Evolutionary conservation across 2,329 filamentous ascomycete species (phyloP).

Genomic region (Calycina marina): DNA sequence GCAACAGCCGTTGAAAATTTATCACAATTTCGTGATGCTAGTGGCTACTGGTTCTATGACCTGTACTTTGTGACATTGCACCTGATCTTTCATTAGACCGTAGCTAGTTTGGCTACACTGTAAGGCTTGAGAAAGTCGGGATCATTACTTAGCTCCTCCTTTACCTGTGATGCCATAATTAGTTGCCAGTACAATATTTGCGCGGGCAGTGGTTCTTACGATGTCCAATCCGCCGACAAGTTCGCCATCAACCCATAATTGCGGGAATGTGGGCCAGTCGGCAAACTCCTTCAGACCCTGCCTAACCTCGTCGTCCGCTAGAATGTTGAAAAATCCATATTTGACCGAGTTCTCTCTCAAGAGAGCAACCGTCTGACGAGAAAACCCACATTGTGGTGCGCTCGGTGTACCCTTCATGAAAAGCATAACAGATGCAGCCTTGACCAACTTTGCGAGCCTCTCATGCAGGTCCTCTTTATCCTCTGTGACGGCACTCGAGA

Average conservation of each 20-base stretch:
- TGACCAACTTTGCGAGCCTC: conserved; percentile 71
- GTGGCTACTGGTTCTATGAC: too few relatives aligned
- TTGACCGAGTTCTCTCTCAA: conserved; percentile 81
- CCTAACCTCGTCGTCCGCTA: conserved; percentile 92
- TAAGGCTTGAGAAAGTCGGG: conserved; percentile 70
- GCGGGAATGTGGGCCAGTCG: conserved; percentile 97
- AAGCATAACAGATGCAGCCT: conserved; percentile 92
- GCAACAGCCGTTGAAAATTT: too few relatives aligned
- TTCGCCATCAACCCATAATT: conserved; percentile 84
- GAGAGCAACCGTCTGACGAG: conserved; percentile 70
- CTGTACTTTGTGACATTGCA: not conserved
- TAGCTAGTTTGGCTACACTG: conserved; percentile 27
- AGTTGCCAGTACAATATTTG: too few relatives aligned
- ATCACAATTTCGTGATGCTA: too few relatives aligned
- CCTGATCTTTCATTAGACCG: not conserved
- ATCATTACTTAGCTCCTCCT: conserved; percentile 80
- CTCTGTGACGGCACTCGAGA: conserved; percentile 34
- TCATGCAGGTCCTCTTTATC: conserved; percentile 75
- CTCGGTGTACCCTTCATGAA: conserved; percentile 97
- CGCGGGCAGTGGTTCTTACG: conserved; percentile 55
- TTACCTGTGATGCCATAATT: conserved; percentile 46
- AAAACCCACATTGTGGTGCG: conserved; percentile 83
- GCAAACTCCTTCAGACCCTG: conserved; percentile 93
- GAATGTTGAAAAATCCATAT: conserved; percentile 98
- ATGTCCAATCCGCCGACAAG: conserved; percentile 91